Base-by-base conservation (phyloP, 108 stramenopile species). In the Skeletonema grethae region DNA sequence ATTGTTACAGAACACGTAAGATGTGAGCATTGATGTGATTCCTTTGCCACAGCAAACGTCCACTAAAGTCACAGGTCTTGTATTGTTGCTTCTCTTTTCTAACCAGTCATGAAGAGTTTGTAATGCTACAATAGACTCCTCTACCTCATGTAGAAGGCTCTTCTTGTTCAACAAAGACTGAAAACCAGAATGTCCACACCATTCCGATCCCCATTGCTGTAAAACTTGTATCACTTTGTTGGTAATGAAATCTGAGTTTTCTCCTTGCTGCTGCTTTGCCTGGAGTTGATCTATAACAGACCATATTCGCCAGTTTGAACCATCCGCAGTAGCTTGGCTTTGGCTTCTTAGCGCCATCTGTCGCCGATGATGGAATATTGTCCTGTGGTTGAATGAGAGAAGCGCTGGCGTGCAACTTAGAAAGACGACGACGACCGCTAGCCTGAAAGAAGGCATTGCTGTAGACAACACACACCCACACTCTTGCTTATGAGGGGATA, bases 11-110 rank as follows among this genome's bases (percentile, higher is more conserved):
- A 82, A 71, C 11, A 82, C 35, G 38, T 84, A 91, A 0, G 85
- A 85, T 45, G 85, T 53, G 0, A 91, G 75, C 81, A 88, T 82
- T 9, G 87, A 87, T 3, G 85, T 78, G 8, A 91, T 70, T 2
- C 90, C 90, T 70, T 91, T 91, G 50, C 90, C 90, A 13, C 79
- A 83, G 73, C 87, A 88, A 29, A 87, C 84, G 62, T 91, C 90
- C 3, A 85, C 67, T 15, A 82, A 59, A 34, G 63, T 77, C 18
- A 78, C 62, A 36, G 75, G 74, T 46, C 31, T 64, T 4, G 24
- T 53, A 7, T 38, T 60, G 32, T 61, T 45, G 36, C n/a, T 5
- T 69, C 73, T 58, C n/a, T 31, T 7, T 70, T 72, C 73, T 45
- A 70, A 22, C 84, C 84, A 84, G 10, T 77, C 53, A 15, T 70